phyloP scores from a whole-genome alignment of 495 filamentous ascomycete species.

The Pyrenopolyporus hunteri region DNA sequence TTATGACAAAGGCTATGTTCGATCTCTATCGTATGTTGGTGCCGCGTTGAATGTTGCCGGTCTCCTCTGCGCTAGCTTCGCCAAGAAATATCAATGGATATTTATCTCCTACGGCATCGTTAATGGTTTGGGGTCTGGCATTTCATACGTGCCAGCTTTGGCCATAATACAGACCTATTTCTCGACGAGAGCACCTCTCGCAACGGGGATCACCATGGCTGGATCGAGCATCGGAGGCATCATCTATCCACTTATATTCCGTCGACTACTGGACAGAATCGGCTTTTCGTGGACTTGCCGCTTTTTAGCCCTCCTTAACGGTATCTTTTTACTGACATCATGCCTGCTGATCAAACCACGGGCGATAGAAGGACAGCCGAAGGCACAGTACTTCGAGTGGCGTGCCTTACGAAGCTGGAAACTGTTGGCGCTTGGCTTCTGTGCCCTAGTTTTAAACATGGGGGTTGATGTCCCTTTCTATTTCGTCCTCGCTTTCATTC shows the following conservation, averaged over 20 bases:
- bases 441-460: slow-evolving; percentile 67
- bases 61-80: slow-evolving; percentile 56
- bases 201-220: slow-evolving; percentile 76
- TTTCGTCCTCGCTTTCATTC: slow-evolving; percentile 62
- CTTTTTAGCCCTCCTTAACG: slow-evolving; percentile 63
- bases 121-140: slow-evolving; percentile 56
- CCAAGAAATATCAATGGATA: slow-evolving; percentile 48
- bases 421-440: slow-evolving; percentile 54
- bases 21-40: slow-evolving; percentile 56
- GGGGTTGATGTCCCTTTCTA: slow-evolving; percentile 68
- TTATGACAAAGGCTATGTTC: slow-evolving; percentile 69
- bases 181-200: slow-evolving; percentile 65
- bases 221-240: slow-evolving; percentile 74
- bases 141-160: slow-evolving; percentile 70
- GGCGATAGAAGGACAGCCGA: slow-evolving; percentile 24
- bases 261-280: slow-evolving; percentile 56
- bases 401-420: slow-evolving; percentile 47
- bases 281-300: slow-evolving; percentile 71
- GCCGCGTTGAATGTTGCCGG: slow-evolving; percentile 63
- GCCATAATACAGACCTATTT: slow-evolving; percentile 78
- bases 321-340: slow-evolving; percentile 51
- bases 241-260: slow-evolving; percentile 67
- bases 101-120: slow-evolving; percentile 56
- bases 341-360: slow-evolving; percentile 55
- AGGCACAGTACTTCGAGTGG: slow-evolving; percentile 44